These are phyloP conservation scores for Pulicaria dysenterica DNA, from an alignment of 129 eudicot genomes.

Conservation along the genomic window DNA sequence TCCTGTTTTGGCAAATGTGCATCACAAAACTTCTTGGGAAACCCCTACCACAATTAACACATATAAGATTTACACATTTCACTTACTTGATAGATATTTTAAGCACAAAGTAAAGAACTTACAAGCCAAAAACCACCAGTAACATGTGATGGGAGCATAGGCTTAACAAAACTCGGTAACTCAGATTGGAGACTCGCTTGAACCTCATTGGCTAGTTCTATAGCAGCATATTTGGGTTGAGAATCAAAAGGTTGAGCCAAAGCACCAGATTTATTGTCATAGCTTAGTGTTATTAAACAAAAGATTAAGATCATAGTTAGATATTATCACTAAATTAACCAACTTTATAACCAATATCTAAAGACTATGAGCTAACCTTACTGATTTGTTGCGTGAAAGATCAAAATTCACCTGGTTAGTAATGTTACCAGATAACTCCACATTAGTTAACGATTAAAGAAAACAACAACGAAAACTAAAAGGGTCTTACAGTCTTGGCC, in stretches of 20 bases:
- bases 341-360: neutral
- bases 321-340: neutral
- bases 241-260: conserved; percentile 16
- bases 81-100: neutral
- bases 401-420: conserved; percentile 39
- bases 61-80: neutral
- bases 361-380: conserved; percentile 37
- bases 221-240: conserved; percentile 38
- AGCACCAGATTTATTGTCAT: conserved; percentile 29
- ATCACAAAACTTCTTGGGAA: conserved; percentile 52
- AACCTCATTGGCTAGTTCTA: conserved; percentile 52
- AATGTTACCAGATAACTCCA: neutral
- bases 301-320: conserved; percentile 5
- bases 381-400: conserved; percentile 22
- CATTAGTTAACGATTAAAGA: too few relatives aligned
- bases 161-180: conserved; percentile 61
- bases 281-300: conserved; percentile 29
- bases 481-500: conserved; percentile 29
- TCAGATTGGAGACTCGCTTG: conserved; percentile 49
- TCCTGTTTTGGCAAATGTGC: conserved; percentile 58
- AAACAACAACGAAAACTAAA: neutral
- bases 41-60: conserved; percentile 35
- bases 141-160: conserved; percentile 75
- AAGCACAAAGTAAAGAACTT: conserved; percentile 2
- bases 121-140: conserved; percentile 83